Conservation (phyloP, 306 rosid genomes). For the Rosa lucieae region DNA sequence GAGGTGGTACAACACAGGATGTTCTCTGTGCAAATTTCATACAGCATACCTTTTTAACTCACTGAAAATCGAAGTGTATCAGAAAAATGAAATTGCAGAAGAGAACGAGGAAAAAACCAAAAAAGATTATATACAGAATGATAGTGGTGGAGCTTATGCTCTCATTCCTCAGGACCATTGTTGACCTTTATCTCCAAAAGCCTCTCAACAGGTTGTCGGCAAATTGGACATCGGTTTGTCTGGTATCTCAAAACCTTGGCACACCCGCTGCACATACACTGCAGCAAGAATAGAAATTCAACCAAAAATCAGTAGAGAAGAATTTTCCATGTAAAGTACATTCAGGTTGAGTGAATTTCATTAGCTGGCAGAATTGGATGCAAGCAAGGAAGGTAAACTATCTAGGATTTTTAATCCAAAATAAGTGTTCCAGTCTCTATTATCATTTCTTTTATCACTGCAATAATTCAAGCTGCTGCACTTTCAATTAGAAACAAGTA, state of each 20-base stretch:
- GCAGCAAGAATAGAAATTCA: slow-evolving; percentile 35
- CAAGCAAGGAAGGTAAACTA: background rate
- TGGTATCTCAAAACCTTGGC: slow-evolving; percentile 89
- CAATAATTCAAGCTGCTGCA: background rate
- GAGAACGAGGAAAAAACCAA: slow-evolving; percentile 15
- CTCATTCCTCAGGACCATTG: slow-evolving; percentile 58
- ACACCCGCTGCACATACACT: slow-evolving; percentile 96
- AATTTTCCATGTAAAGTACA: background rate
- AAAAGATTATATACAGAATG: slow-evolving; percentile 25
- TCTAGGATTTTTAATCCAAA: background rate
- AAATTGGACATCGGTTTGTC: slow-evolving; percentile 91
- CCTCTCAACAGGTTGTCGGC: slow-evolving; percentile 97
- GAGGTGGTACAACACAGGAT: slow-evolving; percentile 37
- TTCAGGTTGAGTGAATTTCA: background rate
- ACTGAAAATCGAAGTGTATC: background rate
- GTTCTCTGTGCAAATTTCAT: slow-evolving; percentile 20
- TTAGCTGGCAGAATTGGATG: background rate
- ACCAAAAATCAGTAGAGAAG: slow-evolving; percentile 10
- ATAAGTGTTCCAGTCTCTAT: background rate
- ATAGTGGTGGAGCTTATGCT: slow-evolving; percentile 14
- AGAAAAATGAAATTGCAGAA: slow-evolving; percentile 6
- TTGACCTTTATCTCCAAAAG: slow-evolving; percentile 89
- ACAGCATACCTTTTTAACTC: slow-evolving; percentile 4
- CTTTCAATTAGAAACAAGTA: background rate
- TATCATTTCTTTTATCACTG: background rate